A percentile compares a stretch with the other conserved stretches of the same genome.
phyloP scores from a whole-genome alignment of 768 basidiomycete genomes.

The Naganishia randhawae region DNA sequence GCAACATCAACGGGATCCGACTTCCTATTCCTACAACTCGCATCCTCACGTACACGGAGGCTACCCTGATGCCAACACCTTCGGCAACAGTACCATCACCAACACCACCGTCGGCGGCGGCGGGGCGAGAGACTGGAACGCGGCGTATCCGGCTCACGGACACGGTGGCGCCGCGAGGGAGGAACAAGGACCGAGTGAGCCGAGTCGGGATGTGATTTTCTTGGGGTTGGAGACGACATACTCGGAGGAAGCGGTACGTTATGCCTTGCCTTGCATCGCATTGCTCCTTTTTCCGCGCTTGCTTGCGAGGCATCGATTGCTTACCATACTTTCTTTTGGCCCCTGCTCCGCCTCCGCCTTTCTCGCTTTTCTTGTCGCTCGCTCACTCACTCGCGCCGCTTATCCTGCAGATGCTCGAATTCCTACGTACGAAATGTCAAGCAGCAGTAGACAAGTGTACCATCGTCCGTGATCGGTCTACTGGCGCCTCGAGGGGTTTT shows the following conservation, averaged over 20 bases:
- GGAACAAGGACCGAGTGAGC: constrained; percentile 62
- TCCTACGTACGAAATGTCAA: constrained; percentile 57
- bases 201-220: constrained; percentile 90
- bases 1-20: neutral
- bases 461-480: constrained; percentile 92
- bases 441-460: constrained; percentile 52
- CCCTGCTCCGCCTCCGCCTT: no score
- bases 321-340: no score
- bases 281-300: no score
- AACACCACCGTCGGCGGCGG: neutral
- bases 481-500: constrained; percentile 94
- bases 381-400: neutral
- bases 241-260: constrained; percentile 84
- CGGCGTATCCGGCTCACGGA: neutral
- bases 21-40: no score
- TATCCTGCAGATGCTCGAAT: constrained; percentile 62
- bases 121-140: neutral
- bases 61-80: no score
- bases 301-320: no score
- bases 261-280: no score
- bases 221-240: constrained; percentile 88
- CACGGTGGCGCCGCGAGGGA: neutral
- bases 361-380: constrained; percentile 34
- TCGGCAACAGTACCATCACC: neutral
- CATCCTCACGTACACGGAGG: no score